Conservation (phyloP, 1,139 yeast species). For the Nakaseomyces kungkrabaensis region DNA sequence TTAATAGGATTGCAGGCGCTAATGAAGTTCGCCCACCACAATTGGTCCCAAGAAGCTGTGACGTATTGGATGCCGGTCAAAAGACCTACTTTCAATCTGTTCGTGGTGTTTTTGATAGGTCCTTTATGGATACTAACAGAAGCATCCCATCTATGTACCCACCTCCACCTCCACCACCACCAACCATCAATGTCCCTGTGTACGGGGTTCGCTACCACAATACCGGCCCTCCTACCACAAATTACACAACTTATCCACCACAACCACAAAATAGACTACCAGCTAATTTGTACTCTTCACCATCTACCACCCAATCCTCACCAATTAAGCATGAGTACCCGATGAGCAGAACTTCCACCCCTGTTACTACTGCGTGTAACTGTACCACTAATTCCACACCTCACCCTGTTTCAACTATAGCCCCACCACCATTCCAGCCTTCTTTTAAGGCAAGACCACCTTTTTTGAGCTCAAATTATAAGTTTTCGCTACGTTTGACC, state of each 20-base stretch:
- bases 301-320: neutral
- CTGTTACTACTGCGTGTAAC: neutral
- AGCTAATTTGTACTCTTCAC: neutral
- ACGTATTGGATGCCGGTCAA: neutral
- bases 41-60: neutral
- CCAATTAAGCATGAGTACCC: neutral
- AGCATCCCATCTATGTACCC: neutral
- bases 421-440: neutral
- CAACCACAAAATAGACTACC: neutral
- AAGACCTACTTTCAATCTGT: neutral
- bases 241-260: neutral
- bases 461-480: neutral
- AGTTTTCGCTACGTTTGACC: neutral
- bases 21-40: neutral
- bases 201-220: neutral
- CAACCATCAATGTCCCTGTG: neutral
- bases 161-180: slow-evolving; percentile 1
- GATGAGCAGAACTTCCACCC: neutral
- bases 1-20: neutral
- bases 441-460: neutral
- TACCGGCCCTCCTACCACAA: neutral
- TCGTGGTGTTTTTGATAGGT: neutral
- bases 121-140: neutral
- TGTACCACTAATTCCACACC: neutral
- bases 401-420: neutral